Percentiles rank a stretch among this genome's conserved stretches.
Conservation (phyloP, 345 rosid species). For the Capsella bursapastoris region DNA sequence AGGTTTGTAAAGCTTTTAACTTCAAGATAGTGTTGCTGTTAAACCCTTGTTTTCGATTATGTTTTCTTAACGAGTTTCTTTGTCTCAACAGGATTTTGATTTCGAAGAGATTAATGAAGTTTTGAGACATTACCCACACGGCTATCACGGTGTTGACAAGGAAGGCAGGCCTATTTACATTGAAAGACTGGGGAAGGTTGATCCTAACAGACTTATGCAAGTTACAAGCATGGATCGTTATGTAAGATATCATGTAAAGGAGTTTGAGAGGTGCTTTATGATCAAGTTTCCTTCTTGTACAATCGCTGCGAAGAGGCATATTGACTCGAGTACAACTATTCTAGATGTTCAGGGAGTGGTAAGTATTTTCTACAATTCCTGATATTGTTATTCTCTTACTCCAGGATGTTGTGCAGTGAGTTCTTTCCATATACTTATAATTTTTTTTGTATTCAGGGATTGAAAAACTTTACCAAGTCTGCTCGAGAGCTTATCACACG, state of each 20-base stretch:
- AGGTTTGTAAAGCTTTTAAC: slow-evolving; percentile 50
- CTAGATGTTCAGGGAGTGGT: slow-evolving; percentile 99
- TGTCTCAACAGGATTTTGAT: slow-evolving; percentile 73
- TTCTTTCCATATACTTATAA: slow-evolving; percentile 40
- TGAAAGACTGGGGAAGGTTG: slow-evolving; percentile 94
- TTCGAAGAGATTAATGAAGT: slow-evolving; percentile 83
- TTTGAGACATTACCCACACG: slow-evolving; percentile 79
- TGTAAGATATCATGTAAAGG: slow-evolving; percentile 88
- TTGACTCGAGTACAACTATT: slow-evolving; percentile 95
- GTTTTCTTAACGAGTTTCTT: slow-evolving; percentile 24
- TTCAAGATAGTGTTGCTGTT: slow-evolving; percentile 20
- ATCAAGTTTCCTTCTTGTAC: slow-evolving; percentile 96
- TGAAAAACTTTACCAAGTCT: slow-evolving; percentile 89
- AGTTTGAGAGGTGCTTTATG: slow-evolving; percentile 88
- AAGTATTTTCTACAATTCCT: slow-evolving; percentile 30
- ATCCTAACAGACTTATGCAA: slow-evolving; percentile 89
- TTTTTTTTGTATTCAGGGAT: slow-evolving; percentile 61
- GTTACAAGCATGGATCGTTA: slow-evolving; percentile 91
- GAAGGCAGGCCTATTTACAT: slow-evolving; percentile 94
- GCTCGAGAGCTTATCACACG: slow-evolving; percentile 94
- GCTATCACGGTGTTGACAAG: slow-evolving; percentile 95
- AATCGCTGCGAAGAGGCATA: slow-evolving; percentile 95
- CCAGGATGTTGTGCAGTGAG: slow-evolving; percentile 51
- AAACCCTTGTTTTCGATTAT: background rate
- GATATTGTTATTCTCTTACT: background rate